A percentile compares a stretch with the other conserved stretches of the same genome.
These are phyloP conservation scores for Cynanchum wilfordii DNA, from an alignment of 257 asterid species.

Conservation along the genomic window DNA sequence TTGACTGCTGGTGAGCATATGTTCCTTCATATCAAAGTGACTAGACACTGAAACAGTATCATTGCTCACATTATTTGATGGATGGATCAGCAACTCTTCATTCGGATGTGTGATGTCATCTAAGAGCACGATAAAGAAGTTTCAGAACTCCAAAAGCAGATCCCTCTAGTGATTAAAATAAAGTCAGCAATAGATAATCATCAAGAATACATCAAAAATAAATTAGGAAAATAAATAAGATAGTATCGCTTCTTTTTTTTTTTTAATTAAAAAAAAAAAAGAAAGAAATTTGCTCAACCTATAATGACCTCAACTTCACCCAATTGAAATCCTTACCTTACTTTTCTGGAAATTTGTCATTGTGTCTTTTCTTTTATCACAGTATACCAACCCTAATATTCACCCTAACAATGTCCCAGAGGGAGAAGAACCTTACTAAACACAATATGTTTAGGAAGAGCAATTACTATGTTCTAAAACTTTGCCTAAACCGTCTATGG, in stretches of 20 bases:
- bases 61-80: slow-evolving; percentile 24
- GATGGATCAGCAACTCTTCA: slow-evolving; percentile 35
- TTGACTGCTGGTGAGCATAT: slow-evolving; percentile 22
- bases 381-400: not conserved
- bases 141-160: slow-evolving; percentile 15
- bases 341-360: not conserved
- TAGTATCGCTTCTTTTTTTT: too few species aligned
- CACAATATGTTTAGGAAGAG: not conserved
- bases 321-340: slow-evolving; percentile 1
- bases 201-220: not conserved
- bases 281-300: not conserved
- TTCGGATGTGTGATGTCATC: slow-evolving; percentile 80
- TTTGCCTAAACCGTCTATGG: not conserved
- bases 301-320: slow-evolving; percentile 2
- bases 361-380: not conserved
- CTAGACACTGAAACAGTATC: slow-evolving; percentile 29
- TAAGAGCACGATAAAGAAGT: slow-evolving; percentile 34
- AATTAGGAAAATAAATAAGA: not conserved
- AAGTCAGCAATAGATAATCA: slow-evolving; percentile 4
- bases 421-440: not conserved
- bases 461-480: not conserved
- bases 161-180: slow-evolving; percentile 10
- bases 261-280: too few species aligned
- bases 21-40: slow-evolving; percentile 32
- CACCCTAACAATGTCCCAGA: not conserved